phyloP scores from a whole-genome alignment of 148 eudicot species.

The Beta vulgaris region DNA sequence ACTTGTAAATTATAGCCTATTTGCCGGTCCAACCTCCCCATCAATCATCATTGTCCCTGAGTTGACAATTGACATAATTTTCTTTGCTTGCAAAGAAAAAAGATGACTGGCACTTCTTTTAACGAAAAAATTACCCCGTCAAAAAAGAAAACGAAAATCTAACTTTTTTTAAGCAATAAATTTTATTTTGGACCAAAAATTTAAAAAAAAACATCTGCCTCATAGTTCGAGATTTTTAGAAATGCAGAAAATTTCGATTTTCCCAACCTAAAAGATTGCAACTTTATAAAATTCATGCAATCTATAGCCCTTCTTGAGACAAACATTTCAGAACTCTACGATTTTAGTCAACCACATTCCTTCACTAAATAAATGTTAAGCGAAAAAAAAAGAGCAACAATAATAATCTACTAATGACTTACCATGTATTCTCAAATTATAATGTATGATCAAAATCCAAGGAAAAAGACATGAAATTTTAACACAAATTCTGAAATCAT shows the following conservation, averaged over 20 bases:
- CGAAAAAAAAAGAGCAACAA: not conserved
- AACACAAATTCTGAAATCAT: not conserved
- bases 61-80: slow-evolving; percentile 4
- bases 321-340: not conserved
- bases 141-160: not conserved
- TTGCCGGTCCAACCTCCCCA: slow-evolving; percentile 5
- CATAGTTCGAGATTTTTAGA: not conserved
- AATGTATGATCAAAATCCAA: not conserved
- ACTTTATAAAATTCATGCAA: not conserved
- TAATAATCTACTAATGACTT: not conserved
- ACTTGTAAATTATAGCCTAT: not conserved
- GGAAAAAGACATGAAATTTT: not conserved
- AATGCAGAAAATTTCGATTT: not conserved
- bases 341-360: not conserved
- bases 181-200: not conserved
- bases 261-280: not conserved
- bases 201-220: not conserved
- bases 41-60: slow-evolving; percentile 9
- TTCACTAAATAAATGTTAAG: not conserved
- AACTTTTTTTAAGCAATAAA: not conserved
- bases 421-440: not conserved
- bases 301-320: not conserved
- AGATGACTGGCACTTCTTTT: slow-evolving; percentile 2
- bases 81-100: slow-evolving; percentile 5
- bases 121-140: not conserved